Base-by-base conservation (phyloP, 1,139 yeast species). In the Schwanniomyces etchellsii region DNA sequence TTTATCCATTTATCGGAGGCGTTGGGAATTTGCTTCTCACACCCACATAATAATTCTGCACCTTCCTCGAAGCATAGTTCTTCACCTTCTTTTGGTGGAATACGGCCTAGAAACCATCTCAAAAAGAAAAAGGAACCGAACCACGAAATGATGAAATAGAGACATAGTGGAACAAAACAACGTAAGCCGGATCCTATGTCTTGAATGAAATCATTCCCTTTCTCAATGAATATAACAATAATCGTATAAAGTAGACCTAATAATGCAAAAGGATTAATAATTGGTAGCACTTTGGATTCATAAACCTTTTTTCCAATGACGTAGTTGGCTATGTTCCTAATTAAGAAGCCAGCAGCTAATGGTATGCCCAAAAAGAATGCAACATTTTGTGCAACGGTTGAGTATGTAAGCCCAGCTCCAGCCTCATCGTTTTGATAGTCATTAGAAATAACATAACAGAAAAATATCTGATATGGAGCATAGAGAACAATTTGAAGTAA, bases 311-410 rank as follows among this genome's bases (percentile, higher is more conserved):
- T 45, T 2, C 69, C 64, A 13, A 57, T 34, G 2, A 55, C 28
- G 7, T 33, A 38, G 13, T 56, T 36, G 10, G 55, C 44, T 1
- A 42, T 28, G 14, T 62, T 38, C 34, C 81, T 55, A 9, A 72
- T 60, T 2, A 63, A 5, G 6, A 73, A 36, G 2, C 78, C 80
- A 14, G 64, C 44, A 0, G 50, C 72, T 16, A 76, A 44, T 2
- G 81, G 81, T 15, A 76, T 54, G 2, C 81, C 82, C 35, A 76
- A 57, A 43, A 74, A 76, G 12, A 70, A 63, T 1, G 64, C 73
- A 24, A 75, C 78, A 39, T 71, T 65, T 38, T 57, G 56, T 1
- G 76, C 74, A n/a, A 70, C 78, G 14, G 60, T 44, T 2, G 55
- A 33, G 37, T 69, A 70, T 16, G 63, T 45, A 18, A 56, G 41